Evolutionary conservation across 2,329 filamentous ascomycete genomes (phyloP), one percentile per base, ranked within the genome.

Genomic region (Pseudopyricularia cyperi): DNA sequence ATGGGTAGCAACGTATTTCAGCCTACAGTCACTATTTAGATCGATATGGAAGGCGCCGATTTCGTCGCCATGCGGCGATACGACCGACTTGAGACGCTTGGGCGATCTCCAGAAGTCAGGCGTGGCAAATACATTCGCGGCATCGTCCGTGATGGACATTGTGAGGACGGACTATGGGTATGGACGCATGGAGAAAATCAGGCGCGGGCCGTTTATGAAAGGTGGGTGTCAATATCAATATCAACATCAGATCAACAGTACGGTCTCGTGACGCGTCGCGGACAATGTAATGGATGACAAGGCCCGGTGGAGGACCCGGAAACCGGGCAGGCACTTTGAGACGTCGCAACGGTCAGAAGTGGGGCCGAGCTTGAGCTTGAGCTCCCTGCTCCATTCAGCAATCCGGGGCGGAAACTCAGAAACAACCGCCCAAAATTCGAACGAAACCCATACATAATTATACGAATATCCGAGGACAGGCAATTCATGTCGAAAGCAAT

Each of bases 41-140:
- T 69, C 58, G 3, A 70, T 61, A 24, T 67, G 60, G 60, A 80
- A 80, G 60, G 78, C 74, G 30, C 52, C 55, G 35, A 44, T 44
- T 26, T 54, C 19, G 3, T 42, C 46, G 3, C 47, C 35, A 3
- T 50, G 46, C 11, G 50, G 44, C 8, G 50, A 37, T 14, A 35
- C 22, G 34, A 33, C 30, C 5, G 32, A 22, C 28, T 44, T 28
- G 22, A 48, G 65, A 64, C 75, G 74, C 57, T 66, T 71, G 2
- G 82, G 79, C 26, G 72, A 66, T 52, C 69, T 70, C 74, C 76
- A 80, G 55, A 85, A 74, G 60, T 82, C 72, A 37, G 79, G 79
- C 46, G 82, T 79, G 37, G 76, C 74, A 61, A 87, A 87, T 32
- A 82, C 73, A 60, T 83, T 67, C 48, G 75, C 70, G 52, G 66